Percentiles rank a stretch among this genome's conserved stretches.
Conservation (phyloP, 352 stramenopile species). For the Pythium coloratum region DNA sequence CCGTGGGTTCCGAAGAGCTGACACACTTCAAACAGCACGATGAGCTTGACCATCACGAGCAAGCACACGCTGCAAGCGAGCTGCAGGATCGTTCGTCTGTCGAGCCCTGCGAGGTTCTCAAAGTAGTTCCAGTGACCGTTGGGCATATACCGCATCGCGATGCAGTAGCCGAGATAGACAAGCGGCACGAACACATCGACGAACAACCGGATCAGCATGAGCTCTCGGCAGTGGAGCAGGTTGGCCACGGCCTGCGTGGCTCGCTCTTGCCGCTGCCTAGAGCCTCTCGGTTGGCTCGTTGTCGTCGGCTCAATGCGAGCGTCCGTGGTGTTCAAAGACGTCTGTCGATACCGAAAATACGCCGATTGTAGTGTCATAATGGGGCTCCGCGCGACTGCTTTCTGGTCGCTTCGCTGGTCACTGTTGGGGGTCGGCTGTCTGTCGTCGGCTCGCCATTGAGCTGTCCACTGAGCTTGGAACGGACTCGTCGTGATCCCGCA, state of each 20-base stretch:
- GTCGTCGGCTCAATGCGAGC: background rate
- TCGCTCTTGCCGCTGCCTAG: background rate
- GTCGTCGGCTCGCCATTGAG: background rate
- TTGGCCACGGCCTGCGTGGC: slow-evolving; percentile 3
- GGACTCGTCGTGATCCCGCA: background rate
- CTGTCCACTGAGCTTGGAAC: background rate
- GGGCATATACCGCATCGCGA: background rate
- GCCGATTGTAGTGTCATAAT: background rate
- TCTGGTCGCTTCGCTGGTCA: background rate
- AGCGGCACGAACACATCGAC: slow-evolving; percentile 22
- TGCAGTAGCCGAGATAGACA: slow-evolving; percentile 15
- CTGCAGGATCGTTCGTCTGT: background rate
- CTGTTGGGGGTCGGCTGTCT: background rate
- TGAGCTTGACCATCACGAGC: slow-evolving; percentile 2
- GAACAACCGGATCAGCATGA: slow-evolving; percentile 20
- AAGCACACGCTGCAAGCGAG: background rate
- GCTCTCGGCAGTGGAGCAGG: slow-evolving; percentile 22
- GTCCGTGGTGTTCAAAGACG: background rate
- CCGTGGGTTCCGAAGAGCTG: background rate
- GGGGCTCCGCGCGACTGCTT: background rate
- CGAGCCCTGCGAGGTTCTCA: background rate
- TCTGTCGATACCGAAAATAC: background rate
- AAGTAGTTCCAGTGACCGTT: slow-evolving; percentile 3
- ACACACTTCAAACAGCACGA: background rate
- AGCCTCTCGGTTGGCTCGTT: background rate